phyloP scores from a whole-genome alignment of 108 stramenopile species.

The Asterionellopsis glacialis region DNA sequence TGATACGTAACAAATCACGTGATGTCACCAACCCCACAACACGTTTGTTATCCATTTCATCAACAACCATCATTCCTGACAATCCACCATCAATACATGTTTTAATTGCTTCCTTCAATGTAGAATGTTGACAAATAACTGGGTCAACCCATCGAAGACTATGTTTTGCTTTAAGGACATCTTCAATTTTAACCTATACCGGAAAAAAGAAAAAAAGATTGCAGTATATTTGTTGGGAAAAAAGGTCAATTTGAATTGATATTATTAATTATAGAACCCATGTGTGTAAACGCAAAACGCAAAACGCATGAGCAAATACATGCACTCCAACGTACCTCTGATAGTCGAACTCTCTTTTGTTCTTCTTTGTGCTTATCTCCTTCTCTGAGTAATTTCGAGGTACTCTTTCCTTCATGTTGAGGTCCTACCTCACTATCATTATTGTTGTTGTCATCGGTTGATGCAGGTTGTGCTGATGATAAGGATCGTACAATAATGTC shows the following conservation, averaged over 20 bases:
- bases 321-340: conserved; percentile 36
- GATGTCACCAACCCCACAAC: conserved; percentile 75
- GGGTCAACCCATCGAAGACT: conserved; percentile 77
- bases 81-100: conserved; percentile 71
- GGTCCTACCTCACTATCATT: too few relatives aligned
- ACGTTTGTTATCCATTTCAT: conserved; percentile 28
- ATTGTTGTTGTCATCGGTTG: too few relatives aligned
- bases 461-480: too few relatives aligned
- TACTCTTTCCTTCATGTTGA: too few relatives aligned
- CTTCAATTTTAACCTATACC: conserved; percentile 47
- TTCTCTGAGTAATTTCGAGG: background rate
- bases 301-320: too few relatives aligned
- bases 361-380: conserved; percentile 25
- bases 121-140: conserved; percentile 50
- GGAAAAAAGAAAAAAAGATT: too few relatives aligned
- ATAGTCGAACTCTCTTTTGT: conserved; percentile 15
- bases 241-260: too few relatives aligned
- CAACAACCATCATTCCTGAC: conserved; percentile 82
- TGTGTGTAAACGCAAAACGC: background rate
- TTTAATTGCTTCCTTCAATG: conserved; percentile 58
- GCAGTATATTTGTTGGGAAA: too few relatives aligned
- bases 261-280: too few relatives aligned
- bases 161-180: conserved; percentile 78
- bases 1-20: conserved; percentile 72
- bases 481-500: too few relatives aligned